Base-by-base conservation (phyloP, 2,329 filamentous ascomycete species). In the Emergomyces pasteurianus region DNA sequence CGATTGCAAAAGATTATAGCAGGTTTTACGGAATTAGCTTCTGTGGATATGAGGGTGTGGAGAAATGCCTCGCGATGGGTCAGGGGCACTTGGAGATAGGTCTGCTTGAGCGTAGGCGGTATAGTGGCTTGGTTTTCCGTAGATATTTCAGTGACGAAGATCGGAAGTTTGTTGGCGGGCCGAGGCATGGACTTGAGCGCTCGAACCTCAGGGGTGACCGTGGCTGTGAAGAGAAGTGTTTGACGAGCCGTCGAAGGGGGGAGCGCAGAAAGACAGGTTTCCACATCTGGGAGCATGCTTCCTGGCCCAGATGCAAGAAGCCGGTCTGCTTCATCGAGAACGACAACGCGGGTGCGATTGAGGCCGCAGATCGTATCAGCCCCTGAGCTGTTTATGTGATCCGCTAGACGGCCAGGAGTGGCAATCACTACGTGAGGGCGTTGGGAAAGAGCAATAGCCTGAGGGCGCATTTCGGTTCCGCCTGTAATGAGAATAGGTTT, bases 51-150 rank as follows among this genome's bases (percentile, higher is more conserved):
- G 43, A 99, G 86, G 58, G 90, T 84, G 73, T 99, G 94, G 14
- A 99, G 82, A 74, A 95, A 99, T 72, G 94, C 90, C 74, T 97
- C 92, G 67, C 92, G 90, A 75, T 96, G 91, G 0, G 91, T 94
- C 66, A 96, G 86, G 18, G 91, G 91, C 18, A 95, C 86, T 71
- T 95, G 87, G 49, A 97, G 79, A 74, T 96, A 94, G 71, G 83
- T 88, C 76, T 97, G 92, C 60, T 82, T 82, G 3, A 99, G 81
- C 1, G 88, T 92, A 0, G 86, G 78, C 1, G 94, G 94, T 46
- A 96, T 57, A 26, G 89, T 72, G 50, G 90, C 88, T 34, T 92
- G 80, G 63, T 78, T 76, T 61, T 80, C 73, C 83, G 83, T 73
- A 4, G 86, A 90, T 53, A 97, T 84, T 75, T 99, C 92, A 69